A percentile compares a stretch with the other conserved stretches of the same genome.
Conservation (phyloP, 176 grass and related monocot genomes). For the Cenchrus purpureus region DNA sequence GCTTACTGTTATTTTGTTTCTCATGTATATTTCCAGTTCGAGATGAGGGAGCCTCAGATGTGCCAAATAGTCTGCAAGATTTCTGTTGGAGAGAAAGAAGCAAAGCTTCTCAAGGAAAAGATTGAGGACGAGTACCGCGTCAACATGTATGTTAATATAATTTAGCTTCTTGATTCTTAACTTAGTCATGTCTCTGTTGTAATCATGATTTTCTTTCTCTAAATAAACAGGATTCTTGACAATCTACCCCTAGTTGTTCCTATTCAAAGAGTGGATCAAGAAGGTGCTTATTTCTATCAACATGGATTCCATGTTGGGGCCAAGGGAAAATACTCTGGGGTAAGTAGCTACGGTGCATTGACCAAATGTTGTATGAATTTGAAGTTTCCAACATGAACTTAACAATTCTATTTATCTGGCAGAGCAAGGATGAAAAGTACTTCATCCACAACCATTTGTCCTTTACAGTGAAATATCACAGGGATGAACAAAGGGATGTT, state of each 20-base stretch:
- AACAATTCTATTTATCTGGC: conserved; percentile 22
- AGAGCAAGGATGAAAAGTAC: conserved; percentile 91
- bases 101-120: conserved; percentile 82
- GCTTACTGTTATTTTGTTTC: conserved; percentile 23
- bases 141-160: conserved; percentile 64
- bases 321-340: conserved; percentile 83
- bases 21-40: conserved; percentile 59
- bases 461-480: conserved; percentile 87
- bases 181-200: conserved; percentile 20
- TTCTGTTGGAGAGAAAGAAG: conserved; percentile 67
- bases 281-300: conserved; percentile 74
- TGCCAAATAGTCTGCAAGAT: conserved; percentile 85
- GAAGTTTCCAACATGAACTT: conserved; percentile 2
- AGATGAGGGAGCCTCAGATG: conserved; percentile 87
- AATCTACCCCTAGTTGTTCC: conserved; percentile 88
- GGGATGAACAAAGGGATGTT: conserved; percentile 70
- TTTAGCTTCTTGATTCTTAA: conserved; percentile 4
- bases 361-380: conserved; percentile 25
- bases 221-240: conserved; percentile 80
- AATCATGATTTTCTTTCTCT: conserved; percentile 11
- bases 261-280: conserved; percentile 79
- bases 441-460: conserved; percentile 91
- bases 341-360: conserved; percentile 42
- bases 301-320: conserved; percentile 87
- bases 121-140: conserved; percentile 91